Conservation (phyloP, 2,329 filamentous ascomycete species). For the Trichoderma atroviride region DNA sequence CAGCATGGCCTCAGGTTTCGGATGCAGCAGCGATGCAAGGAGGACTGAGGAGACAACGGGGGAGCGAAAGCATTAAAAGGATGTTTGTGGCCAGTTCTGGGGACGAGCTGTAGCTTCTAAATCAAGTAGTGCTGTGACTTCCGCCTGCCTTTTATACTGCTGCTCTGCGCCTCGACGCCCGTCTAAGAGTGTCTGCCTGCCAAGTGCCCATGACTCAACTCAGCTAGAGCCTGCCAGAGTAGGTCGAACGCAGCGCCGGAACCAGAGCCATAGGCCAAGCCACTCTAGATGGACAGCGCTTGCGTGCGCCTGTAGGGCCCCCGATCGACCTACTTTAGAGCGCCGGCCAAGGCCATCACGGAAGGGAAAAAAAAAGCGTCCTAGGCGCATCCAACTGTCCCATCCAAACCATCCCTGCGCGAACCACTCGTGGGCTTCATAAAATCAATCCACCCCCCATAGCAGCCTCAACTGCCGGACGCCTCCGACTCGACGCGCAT, state of each 20-base stretch:
- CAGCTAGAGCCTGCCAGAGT: neutral
- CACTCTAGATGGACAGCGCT: constrained; percentile 18
- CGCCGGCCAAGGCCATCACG: constrained; percentile 21
- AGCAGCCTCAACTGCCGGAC: constrained; percentile 6
- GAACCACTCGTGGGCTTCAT: constrained; percentile 3
- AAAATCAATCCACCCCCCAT: constrained; percentile 11
- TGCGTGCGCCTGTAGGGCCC: constrained; percentile 1
- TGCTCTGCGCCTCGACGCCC: neutral
- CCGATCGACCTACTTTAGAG: constrained; percentile 22
- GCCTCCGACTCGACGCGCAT: constrained; percentile 25
- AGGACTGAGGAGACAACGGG: constrained; percentile 8
- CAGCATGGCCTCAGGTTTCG: constrained; percentile 21
- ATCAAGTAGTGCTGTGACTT: neutral
- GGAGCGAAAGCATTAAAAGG: neutral
- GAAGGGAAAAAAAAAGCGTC: constrained; percentile 26
- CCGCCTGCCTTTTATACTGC: neutral
- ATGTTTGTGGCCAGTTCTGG: neutral
- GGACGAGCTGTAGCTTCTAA: neutral
- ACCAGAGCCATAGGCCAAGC: constrained; percentile 1
- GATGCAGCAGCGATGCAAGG: constrained; percentile 22
- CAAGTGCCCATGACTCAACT: constrained; percentile 9
- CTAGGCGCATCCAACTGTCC: constrained; percentile 24
- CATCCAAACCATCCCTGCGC: constrained; percentile 25
- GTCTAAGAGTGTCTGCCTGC: neutral
- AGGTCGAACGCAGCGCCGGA: neutral